Evolutionary conservation across 805 yeast genomes (phyloP).

Genomic region (Myxozyma melibiosi): DNA sequence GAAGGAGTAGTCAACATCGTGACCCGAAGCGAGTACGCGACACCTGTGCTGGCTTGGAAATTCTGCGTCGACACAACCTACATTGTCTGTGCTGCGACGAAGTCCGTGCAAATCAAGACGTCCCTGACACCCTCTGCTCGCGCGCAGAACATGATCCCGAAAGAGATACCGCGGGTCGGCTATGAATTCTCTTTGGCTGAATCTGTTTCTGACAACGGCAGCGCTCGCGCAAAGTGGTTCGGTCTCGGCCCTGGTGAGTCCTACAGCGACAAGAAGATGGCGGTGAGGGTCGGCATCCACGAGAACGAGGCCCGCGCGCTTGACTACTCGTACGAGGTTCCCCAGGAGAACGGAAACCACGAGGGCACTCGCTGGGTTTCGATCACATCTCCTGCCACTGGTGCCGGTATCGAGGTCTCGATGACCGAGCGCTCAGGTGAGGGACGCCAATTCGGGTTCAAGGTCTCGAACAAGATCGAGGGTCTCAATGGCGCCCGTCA

Average conservation of each 20-base stretch:
- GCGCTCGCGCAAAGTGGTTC: slow-evolving; percentile 38
- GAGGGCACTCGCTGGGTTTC: slow-evolving; percentile 42
- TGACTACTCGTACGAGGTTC: slow-evolving; percentile 41
- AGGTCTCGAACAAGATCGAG: slow-evolving; percentile 21
- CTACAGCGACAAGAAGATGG: slow-evolving; percentile 42
- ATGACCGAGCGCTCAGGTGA: slow-evolving; percentile 14
- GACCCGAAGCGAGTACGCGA: slow-evolving; percentile 35
- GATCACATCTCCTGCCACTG: slow-evolving; percentile 13
- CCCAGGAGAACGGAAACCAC: slow-evolving; percentile 46
- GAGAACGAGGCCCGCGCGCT: slow-evolving; percentile 29
- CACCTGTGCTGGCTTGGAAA: slow-evolving; percentile 41
- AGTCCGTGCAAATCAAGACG: neutral
- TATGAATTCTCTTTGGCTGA: slow-evolving; percentile 40
- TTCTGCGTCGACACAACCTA: slow-evolving; percentile 27
- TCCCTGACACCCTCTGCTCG: slow-evolving; percentile 16
- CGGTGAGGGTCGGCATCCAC: slow-evolving; percentile 39
- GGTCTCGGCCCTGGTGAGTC: slow-evolving; percentile 46
- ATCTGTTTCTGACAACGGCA: slow-evolving; percentile 16
- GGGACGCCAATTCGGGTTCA: slow-evolving; percentile 27
- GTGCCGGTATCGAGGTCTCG: slow-evolving; percentile 1
- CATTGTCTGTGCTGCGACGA: slow-evolving; percentile 8
- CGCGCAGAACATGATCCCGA: slow-evolving; percentile 34
- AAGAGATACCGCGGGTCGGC: slow-evolving; percentile 44
- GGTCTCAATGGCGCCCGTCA: slow-evolving; percentile 36
- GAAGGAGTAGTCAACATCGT: slow-evolving; percentile 10